A percentile compares a stretch with the other conserved stretches of the same genome.
Conservation (phyloP, 768 basidiomycete genomes). For the Leucosporidium scottii region DNA sequence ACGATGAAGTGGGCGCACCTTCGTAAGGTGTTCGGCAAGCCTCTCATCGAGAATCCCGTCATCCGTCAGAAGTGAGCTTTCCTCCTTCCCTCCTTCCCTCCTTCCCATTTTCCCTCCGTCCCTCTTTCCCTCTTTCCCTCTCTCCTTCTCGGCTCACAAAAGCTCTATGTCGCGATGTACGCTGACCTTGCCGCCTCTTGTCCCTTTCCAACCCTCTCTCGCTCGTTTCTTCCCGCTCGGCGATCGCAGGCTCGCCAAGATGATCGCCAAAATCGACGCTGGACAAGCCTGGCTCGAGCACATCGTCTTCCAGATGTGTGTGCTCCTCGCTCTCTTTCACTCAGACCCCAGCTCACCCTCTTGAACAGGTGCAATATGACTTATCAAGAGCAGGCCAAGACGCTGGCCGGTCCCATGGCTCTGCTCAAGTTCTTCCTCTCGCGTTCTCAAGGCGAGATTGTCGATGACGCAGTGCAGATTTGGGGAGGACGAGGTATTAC, state of each 20-base stretch:
- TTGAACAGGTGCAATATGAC: constrained; percentile 13
- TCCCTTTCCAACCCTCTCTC: background rate
- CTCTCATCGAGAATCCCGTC: constrained; percentile 66
- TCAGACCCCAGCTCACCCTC: background rate
- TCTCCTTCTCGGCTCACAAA: too few species aligned
- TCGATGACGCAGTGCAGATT: constrained; percentile 65
- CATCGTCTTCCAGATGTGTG: constrained; percentile 59
- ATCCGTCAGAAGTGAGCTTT: constrained; percentile 61
- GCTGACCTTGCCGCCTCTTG: background rate
- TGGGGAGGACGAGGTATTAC: constrained; percentile 81
- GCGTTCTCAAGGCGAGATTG: constrained; percentile 7
- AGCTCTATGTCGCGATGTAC: too few species aligned
- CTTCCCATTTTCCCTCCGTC: background rate
- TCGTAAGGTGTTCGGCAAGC: constrained; percentile 86
- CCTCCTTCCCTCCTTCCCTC: background rate
- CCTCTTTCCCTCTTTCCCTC: too few species aligned
- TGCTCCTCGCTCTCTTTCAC: background rate
- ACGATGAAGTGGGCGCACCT: constrained; percentile 68
- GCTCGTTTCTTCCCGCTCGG: too few species aligned
- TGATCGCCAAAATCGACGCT: constrained; percentile 79
- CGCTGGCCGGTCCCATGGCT: constrained; percentile 17
- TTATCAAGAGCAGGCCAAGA: constrained; percentile 12
- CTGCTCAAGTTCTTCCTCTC: constrained; percentile 20
- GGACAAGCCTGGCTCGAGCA: constrained; percentile 81
- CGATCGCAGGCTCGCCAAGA: constrained; percentile 54